Evolutionary conservation across 116 monocot species (phyloP).

Genomic region (Iris pallida): DNA sequence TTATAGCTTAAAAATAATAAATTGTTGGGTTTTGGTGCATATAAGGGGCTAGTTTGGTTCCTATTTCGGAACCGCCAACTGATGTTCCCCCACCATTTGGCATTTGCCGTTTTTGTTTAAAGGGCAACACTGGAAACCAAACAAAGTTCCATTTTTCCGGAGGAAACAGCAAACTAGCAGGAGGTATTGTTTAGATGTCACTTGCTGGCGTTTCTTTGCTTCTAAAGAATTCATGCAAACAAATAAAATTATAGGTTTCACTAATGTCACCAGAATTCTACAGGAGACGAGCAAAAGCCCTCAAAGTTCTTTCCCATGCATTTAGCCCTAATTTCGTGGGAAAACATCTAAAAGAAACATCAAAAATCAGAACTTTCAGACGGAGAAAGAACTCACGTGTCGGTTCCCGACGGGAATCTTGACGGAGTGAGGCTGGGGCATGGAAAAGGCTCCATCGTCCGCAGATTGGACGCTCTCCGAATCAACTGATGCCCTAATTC

Average conservation of each 20-base stretch:
- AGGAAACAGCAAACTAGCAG: too few species aligned
- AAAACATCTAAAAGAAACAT: neutral
- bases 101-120: too few species aligned
- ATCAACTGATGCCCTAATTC: neutral
- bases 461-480: neutral
- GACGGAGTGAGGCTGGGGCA: slow-evolving; percentile 38
- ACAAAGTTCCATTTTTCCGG: too few species aligned
- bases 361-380: neutral
- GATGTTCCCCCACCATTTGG: too few species aligned
- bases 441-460: slow-evolving; percentile 7
- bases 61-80: too few species aligned
- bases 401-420: slow-evolving; percentile 73
- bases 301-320: neutral
- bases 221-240: too few species aligned
- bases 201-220: too few species aligned
- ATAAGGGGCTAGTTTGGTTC: too few species aligned
- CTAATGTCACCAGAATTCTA: neutral
- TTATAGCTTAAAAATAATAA: too few species aligned
- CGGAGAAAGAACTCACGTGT: slow-evolving; percentile 39
- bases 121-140: too few species aligned
- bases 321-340: neutral
- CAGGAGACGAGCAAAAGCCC: neutral
- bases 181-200: too few species aligned
- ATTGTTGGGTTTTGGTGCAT: too few species aligned
- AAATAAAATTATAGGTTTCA: neutral